A percentile compares a stretch with the other conserved stretches of the same genome.
Evolutionary conservation across 1,139 yeast species (phyloP).

Genomic region (Lodderomyces oxycetoniae): DNA sequence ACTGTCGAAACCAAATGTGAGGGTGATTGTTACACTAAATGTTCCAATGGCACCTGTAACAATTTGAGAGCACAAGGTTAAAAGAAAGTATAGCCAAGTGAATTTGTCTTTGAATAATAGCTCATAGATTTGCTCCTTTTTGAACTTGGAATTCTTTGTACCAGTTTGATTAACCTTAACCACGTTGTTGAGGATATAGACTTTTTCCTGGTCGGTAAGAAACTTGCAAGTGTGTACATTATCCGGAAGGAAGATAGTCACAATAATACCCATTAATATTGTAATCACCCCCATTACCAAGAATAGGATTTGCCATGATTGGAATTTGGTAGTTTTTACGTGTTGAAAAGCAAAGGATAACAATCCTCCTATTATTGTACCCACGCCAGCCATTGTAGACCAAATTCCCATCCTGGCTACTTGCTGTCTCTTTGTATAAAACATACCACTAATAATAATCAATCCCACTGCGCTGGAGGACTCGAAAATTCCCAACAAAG

Average conservation of each 20-base stretch:
- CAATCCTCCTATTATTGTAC: constrained; percentile 38
- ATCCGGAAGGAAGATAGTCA: constrained; percentile 28
- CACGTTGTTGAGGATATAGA: constrained; percentile 25
- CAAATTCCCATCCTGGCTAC: constrained; percentile 33
- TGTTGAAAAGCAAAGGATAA: constrained; percentile 41
- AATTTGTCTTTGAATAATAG: constrained; percentile 29
- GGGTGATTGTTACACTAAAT: constrained; percentile 37
- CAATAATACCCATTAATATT: constrained; percentile 26
- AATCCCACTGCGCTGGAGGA: constrained; percentile 44
- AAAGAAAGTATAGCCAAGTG: constrained; percentile 34
- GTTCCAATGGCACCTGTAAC: constrained; percentile 41
- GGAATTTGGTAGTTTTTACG: constrained; percentile 22
- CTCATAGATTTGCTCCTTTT: constrained; percentile 26
- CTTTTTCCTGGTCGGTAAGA: constrained; percentile 25
- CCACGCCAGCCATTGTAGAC: constrained; percentile 38
- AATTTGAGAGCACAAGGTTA: constrained; percentile 34
- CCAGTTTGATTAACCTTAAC: constrained; percentile 32
- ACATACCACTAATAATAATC: constrained; percentile 38
- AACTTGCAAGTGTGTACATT: constrained; percentile 30
- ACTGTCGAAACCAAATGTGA: constrained; percentile 31
- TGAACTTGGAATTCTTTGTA: constrained; percentile 26
- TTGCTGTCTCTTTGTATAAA: constrained; percentile 38
- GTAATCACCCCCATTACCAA: constrained; percentile 36
- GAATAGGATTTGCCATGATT: constrained; percentile 39
- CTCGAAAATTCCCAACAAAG: constrained; percentile 39